Percentiles rank a stretch among this genome's conserved stretches.
These are phyloP conservation scores for Diaporthe citri DNA, from an alignment of 2,329 filamentous ascomycete genomes.

Conservation along the genomic window DNA sequence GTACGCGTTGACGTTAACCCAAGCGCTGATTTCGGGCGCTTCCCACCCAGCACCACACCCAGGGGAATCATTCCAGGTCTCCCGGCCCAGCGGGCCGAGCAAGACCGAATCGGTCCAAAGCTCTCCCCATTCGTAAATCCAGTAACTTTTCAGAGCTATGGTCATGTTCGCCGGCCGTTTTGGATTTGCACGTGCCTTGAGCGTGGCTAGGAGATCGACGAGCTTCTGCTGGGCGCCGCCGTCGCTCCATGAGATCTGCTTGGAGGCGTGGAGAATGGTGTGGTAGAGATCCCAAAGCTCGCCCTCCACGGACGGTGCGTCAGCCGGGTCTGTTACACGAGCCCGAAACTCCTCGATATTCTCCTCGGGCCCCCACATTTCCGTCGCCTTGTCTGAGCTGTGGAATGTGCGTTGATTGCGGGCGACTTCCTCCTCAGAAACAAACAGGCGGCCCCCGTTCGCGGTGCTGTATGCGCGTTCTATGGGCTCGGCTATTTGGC, in stretches of 20 bases:
- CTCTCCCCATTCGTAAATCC: neutral
- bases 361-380: conserved; percentile 29
- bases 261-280: conserved; percentile 42
- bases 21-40: conserved; percentile 38
- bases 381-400: conserved; percentile 1
- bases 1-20: conserved; percentile 41
- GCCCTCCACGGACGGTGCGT: conserved; percentile 25
- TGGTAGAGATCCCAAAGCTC: conserved; percentile 43
- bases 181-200: conserved; percentile 41
- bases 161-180: conserved; percentile 26
- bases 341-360: neutral
- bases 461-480: conserved; percentile 31
- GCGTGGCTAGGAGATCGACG: conserved; percentile 35
- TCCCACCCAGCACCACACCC: conserved; percentile 42
- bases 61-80: conserved; percentile 41
- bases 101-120: conserved; percentile 4
- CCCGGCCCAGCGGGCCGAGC: conserved; percentile 38
- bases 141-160: neutral
- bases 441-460: conserved; percentile 26
- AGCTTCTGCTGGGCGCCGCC: conserved; percentile 37
- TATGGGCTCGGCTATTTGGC: conserved; percentile 23
- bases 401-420: neutral
- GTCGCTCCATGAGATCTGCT: conserved; percentile 40
- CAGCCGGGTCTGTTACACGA: neutral
- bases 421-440: conserved; percentile 8